These are phyloP conservation scores for Russula virescens DNA, from an alignment of 768 basidiomycete species.

Conservation along the genomic window DNA sequence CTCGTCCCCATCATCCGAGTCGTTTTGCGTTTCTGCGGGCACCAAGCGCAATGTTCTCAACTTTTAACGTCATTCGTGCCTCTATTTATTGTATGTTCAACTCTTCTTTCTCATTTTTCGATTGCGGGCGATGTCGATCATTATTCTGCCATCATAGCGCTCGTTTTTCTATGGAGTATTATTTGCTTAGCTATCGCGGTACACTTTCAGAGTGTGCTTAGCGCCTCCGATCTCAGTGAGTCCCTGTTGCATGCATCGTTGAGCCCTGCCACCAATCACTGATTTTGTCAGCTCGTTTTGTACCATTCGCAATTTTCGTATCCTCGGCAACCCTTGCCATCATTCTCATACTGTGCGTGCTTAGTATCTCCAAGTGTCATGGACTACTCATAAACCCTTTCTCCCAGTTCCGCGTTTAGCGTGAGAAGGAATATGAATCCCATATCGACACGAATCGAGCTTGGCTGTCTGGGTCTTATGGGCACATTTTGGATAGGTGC, in stretches of 20 bases:
- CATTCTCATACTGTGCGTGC: slow-evolving; percentile 57
- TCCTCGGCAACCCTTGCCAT: slow-evolving; percentile 65
- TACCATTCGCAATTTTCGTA: slow-evolving; percentile 81
- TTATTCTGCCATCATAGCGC: slow-evolving; percentile 36
- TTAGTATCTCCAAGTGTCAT: slow-evolving; percentile 2
- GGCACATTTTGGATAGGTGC: slow-evolving; percentile 77
- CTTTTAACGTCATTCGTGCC: slow-evolving; percentile 64
- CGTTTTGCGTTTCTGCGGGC: slow-evolving; percentile 16
- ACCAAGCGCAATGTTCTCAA: slow-evolving; percentile 52
- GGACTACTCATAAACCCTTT: background rate
- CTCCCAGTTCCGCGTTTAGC: slow-evolving; percentile 56
- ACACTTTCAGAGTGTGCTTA: slow-evolving; percentile 66
- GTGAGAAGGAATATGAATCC: slow-evolving; percentile 64
- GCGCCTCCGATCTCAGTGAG: slow-evolving; percentile 78
- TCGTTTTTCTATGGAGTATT: slow-evolving; percentile 66
- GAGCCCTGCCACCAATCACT: background rate
- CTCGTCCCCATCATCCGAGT: slow-evolving; percentile 3
- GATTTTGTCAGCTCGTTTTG: slow-evolving; percentile 62
- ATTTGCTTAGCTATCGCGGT: slow-evolving; percentile 77
- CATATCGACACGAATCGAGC: slow-evolving; percentile 70
- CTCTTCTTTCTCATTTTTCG: slow-evolving; percentile 8
- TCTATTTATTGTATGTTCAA: slow-evolving; percentile 56
- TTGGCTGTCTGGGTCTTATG: slow-evolving; percentile 62
- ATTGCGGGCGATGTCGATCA: background rate
- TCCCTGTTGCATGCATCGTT: slow-evolving; percentile 5